Percentiles rank a stretch among this genome's conserved stretches.
Evolutionary conservation across 805 yeast species (phyloP).

Genomic region (Metschnikowia matae): DNA sequence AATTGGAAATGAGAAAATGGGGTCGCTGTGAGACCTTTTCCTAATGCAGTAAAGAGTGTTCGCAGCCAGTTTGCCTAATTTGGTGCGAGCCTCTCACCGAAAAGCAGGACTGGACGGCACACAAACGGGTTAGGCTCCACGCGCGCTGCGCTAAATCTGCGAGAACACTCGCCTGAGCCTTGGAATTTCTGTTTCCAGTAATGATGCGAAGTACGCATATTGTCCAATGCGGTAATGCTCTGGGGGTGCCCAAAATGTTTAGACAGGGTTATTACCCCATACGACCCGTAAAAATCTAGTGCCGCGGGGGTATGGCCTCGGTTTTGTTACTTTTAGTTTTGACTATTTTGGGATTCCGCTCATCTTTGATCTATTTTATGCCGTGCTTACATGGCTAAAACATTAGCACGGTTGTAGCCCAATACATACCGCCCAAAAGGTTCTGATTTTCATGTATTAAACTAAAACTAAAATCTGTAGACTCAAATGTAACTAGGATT

Average conservation of each 20-base stretch:
- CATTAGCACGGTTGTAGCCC: no score
- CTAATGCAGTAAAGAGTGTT: slow-evolving; percentile 14
- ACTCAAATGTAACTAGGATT: no score
- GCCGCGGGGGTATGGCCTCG: background rate
- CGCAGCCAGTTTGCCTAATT: slow-evolving; percentile 17
- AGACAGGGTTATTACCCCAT: background rate
- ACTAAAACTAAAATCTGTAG: no score
- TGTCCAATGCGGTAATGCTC: slow-evolving; percentile 1
- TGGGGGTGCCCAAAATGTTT: background rate
- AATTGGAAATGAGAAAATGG: background rate
- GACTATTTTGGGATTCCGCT: background rate
- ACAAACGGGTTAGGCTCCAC: background rate
- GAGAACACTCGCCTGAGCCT: background rate
- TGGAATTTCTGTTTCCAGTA: slow-evolving; percentile 2
- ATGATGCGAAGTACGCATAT: background rate
- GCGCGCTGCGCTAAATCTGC: background rate
- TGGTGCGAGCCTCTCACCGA: slow-evolving; percentile 3
- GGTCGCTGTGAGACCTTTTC: slow-evolving; percentile 6
- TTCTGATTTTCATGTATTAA: no score
- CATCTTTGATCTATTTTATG: background rate
- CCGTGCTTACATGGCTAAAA: no score
- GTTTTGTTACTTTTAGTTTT: background rate
- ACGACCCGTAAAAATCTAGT: background rate
- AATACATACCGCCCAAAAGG: no score
- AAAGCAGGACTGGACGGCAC: background rate